A percentile compares a stretch with the other conserved stretches of the same genome.
phyloP scores from a whole-genome alignment of 805 yeast species.

The Schwanniomyces yamadae region DNA sequence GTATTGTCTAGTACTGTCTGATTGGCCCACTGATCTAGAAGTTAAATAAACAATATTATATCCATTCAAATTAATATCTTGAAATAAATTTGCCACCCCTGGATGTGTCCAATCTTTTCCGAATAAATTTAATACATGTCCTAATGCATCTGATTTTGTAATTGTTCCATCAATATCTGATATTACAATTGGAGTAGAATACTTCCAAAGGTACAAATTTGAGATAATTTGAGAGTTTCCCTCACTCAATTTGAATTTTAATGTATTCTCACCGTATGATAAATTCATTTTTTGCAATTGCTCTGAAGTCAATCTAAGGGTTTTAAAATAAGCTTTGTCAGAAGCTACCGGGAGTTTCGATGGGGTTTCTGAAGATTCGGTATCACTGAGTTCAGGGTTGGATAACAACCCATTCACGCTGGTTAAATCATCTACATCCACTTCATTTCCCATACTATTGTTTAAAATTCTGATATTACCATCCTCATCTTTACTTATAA shows the following conservation, averaged over 20 bases:
- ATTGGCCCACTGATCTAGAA: constrained; percentile 93
- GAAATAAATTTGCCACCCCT: constrained; percentile 89
- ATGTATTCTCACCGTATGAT: constrained; percentile 73
- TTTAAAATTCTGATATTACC: constrained; percentile 63
- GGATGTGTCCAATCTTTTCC: constrained; percentile 98
- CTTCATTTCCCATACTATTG: constrained; percentile 45
- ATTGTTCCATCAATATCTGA: constrained; percentile 98
- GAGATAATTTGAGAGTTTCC: constrained; percentile 78
- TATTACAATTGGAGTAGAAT: constrained; percentile 84
- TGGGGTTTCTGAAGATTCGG: constrained; percentile 41
- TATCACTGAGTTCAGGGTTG: constrained; percentile 34
- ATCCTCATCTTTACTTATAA: constrained; percentile 53
- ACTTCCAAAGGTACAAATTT: constrained; percentile 79
- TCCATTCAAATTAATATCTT: constrained; percentile 84
- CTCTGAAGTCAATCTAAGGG: constrained; percentile 86
- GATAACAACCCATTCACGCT: constrained; percentile 9
- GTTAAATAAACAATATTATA: constrained; percentile 92
- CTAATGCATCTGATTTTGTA: constrained; percentile 95
- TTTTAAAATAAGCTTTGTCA: constrained; percentile 64
- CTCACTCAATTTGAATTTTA: constrained; percentile 76
- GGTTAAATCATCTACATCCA: constrained; percentile 38
- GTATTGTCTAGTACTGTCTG: constrained; percentile 87
- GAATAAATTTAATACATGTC: constrained; percentile 88
- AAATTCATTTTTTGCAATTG: constrained; percentile 75
- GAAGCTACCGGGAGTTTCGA: constrained; percentile 10